Evolutionary conservation across 176 grass and related monocot species (phyloP), one percentile per base, ranked within the genome.

Genomic region (Canna indica): DNA sequence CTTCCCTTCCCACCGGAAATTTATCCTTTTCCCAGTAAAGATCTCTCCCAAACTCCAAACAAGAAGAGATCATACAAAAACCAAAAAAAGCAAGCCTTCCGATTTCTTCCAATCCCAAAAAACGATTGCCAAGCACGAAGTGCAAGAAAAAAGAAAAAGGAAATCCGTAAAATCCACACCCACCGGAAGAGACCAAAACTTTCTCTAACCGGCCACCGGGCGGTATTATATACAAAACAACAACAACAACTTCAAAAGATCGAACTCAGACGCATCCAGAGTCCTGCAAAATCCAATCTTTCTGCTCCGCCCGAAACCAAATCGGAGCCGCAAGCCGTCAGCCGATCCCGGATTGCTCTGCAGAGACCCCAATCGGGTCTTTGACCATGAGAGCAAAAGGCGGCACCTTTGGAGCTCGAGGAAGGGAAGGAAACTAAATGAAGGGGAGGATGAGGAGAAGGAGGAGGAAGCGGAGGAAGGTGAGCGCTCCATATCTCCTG

Each of bases 301-400:
- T 4, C 22, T 18, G 62, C 29, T 3, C 26, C 27, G 28, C 47
- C 29, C 29, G 62, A 26, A 42, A 7, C 5, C n/a, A 34, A 15
- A 15, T 32, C 18, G 24, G 8, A 27, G 30, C 17, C 8, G 41
- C 36, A 67, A 7, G 22, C 34, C 20, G 15, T 33, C 53, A 81
- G 64, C 78, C 78, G 72, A 81, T 41, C 59, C 69, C 78, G 10
- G 52, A 81, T 67, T 81, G 70, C 78, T 75, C 78, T 15, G 69
- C 71, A 3, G 39, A 70, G 67, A 62, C 68, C 11, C 62, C 64
- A 3, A 63, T 63, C 12, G 44, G 44, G 34, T 29, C 31, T 81
- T 33, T 54, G 72, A 81, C 71, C 75, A 77, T 77, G 26, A 70
- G 67, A 70, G 50, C 47, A 30, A 76, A 22, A 47, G 39, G 17